phyloP scores from a whole-genome alignment of 1,139 yeast genomes.

The Saccharomyces hybrid region DNA sequence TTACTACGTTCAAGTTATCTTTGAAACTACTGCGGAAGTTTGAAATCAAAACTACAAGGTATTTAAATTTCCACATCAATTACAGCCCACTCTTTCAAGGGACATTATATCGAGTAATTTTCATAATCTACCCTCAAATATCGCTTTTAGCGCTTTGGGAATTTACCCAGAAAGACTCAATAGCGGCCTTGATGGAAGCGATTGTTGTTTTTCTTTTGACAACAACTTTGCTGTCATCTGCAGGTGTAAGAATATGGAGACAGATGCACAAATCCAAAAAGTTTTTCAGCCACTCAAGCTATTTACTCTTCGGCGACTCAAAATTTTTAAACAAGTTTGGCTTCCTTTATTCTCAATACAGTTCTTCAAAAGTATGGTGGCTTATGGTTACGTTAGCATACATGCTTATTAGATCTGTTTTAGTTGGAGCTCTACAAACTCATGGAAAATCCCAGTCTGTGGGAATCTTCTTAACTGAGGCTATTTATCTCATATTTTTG shows the following conservation, averaged over 20 bases:
- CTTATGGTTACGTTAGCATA: conserved; percentile 57
- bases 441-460: conserved; percentile 78
- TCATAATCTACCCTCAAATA: conserved; percentile 80
- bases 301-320: conserved; percentile 77
- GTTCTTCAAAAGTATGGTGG: conserved; percentile 84
- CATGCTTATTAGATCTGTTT: conserved; percentile 63
- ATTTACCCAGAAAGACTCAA: conserved; percentile 72
- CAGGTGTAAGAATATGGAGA: conserved; percentile 60
- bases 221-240: conserved; percentile 57
- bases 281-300: conserved; percentile 86
- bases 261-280: conserved; percentile 66
- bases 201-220: conserved; percentile 54
- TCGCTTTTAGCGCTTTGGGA: conserved; percentile 84
- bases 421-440: conserved; percentile 78
- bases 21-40: conserved; percentile 62
- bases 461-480: conserved; percentile 69
- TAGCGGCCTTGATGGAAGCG: conserved; percentile 79
- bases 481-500: conserved; percentile 53
- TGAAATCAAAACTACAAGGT: conserved; percentile 48
- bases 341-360: conserved; percentile 80
- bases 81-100: conserved; percentile 83
- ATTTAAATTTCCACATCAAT: conserved; percentile 69
- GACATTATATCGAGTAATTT: conserved; percentile 69
- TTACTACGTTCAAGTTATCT: conserved; percentile 63
- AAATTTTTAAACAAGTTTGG: conserved; percentile 82